These are phyloP conservation scores for Panellus pusillus DNA, from an alignment of 768 basidiomycete species.

Conservation along the genomic window DNA sequence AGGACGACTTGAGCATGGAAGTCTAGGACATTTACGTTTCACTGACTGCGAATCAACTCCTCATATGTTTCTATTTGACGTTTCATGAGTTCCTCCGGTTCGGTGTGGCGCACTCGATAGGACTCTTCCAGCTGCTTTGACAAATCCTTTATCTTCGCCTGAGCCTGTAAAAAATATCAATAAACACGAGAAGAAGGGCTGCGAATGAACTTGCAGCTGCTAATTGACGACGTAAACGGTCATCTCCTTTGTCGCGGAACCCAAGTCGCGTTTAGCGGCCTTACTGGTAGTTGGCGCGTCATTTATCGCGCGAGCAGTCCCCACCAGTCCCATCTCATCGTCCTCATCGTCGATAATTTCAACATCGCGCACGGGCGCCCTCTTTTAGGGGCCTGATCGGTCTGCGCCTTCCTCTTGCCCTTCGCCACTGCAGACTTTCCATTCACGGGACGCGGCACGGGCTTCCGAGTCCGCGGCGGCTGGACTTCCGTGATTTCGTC, in stretches of 20 bases:
- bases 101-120: slow-evolving; percentile 58
- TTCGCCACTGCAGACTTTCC: slow-evolving; percentile 9
- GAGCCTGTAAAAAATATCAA: slow-evolving; percentile 30
- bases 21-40: background rate
- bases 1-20: background rate
- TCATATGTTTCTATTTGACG: slow-evolving; percentile 53
- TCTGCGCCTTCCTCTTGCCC: slow-evolving; percentile 17
- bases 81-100: slow-evolving; percentile 57
- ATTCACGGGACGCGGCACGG: slow-evolving; percentile 6
- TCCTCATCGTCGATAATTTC: slow-evolving; percentile 15
- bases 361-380: slow-evolving; percentile 5
- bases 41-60: slow-evolving; percentile 50
- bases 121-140: slow-evolving; percentile 59
- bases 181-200: background rate
- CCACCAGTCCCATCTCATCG: slow-evolving; percentile 4
- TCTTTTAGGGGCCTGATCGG: slow-evolving; percentile 6
- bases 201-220: background rate
- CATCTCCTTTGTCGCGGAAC: slow-evolving; percentile 4
- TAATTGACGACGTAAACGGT: slow-evolving; percentile 4
- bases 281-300: slow-evolving; percentile 5
- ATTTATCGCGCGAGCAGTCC: slow-evolving; percentile 11
- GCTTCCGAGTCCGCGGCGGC: slow-evolving; percentile 12
- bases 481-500: slow-evolving; percentile 15
- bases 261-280: background rate
- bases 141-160: slow-evolving; percentile 47